Base-by-base conservation (phyloP, 2,329 filamentous ascomycete genomes). In the Epichloe gansuensis region DNA sequence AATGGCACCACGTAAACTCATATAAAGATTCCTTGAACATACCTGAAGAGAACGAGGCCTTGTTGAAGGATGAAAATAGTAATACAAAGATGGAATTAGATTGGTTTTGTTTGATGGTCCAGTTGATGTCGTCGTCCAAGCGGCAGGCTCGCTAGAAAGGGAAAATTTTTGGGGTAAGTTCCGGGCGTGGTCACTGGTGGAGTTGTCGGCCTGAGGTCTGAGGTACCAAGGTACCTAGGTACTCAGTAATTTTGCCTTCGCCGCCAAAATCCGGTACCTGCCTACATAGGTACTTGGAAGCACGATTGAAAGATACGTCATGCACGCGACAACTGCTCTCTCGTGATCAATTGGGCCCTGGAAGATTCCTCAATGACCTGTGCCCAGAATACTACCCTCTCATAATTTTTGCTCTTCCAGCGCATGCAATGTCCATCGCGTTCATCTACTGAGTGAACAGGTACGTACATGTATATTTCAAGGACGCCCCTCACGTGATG, bases 121-220 rank as follows among this genome's bases (percentile, higher is more conserved):
- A 43, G 28, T 6, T 25, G 25, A 43, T 46, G 37, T 31, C 13
- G 39, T 48, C 45, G 50, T 34, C 15, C 45, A 42, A 48, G 45
- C 37, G 48, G 45, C 37, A 42, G 21, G 37, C 35, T 43, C n/a
- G 25, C 37, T 42, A 38, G 53, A 64, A 57, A 55, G 57, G 55
- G 60, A 63, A 65, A 65, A 60, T 62, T 64, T 65, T 65, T 63
- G 59, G 52, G 38, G 5, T 17, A 44, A 42, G 23, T 25, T 25
- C 54, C 55, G 53, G 50, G 53, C 46, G 52, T 53, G 12, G 17
- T 21, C 17, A 21, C 17, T 21, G 17, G 31, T 63, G 60, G n/a
- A 25, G 34, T 35, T 15, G 35, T 56, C 54, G 57, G 65, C 65
- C 65, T 67, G 63, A 67, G 62, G 60, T 65, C 59, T 68, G 61